Percentiles rank a stretch among this genome's conserved stretches.
Conservation (phyloP, 164 flowering plant genomes). For the Buxus sempervirens region DNA sequence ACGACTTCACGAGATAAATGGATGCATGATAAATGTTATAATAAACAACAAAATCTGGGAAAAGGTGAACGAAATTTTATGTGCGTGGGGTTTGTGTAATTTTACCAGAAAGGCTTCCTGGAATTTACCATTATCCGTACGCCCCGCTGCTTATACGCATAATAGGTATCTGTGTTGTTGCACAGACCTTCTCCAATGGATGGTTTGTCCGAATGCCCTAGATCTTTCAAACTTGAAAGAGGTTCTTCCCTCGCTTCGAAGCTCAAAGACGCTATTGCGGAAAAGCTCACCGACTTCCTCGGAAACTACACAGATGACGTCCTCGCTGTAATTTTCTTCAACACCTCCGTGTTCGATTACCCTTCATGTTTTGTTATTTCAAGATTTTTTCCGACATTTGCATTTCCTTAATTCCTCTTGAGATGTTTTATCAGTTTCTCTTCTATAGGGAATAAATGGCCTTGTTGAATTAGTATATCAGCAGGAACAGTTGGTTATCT, state of each 20-base stretch:
- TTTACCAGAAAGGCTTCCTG: too few species aligned
- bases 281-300: conserved; percentile 29
- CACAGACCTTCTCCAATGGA: conserved; percentile 17
- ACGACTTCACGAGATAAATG: too few species aligned
- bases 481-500: too few species aligned
- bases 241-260: conserved; percentile 17
- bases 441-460: too few species aligned
- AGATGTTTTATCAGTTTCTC: not conserved
- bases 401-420: not conserved
- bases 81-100: too few species aligned
- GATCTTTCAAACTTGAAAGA: conserved; percentile 28
- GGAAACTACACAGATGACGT: conserved; percentile 32
- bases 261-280: conserved; percentile 18
- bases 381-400: not conserved
- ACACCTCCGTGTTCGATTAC: not conserved
- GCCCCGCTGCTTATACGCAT: too few species aligned
- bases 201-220: conserved; percentile 16
- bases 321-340: conserved; percentile 33
- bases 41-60: too few species aligned
- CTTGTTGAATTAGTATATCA: too few species aligned
- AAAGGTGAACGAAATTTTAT: too few species aligned
- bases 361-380: not conserved
- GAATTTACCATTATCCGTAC: too few species aligned
- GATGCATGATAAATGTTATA: too few species aligned
- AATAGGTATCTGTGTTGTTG: too few species aligned